Percentiles rank a stretch among this genome's conserved stretches.
These are phyloP conservation scores for Starmerella riodocensis DNA, from an alignment of 805 yeast species.

Conservation along the genomic window DNA sequence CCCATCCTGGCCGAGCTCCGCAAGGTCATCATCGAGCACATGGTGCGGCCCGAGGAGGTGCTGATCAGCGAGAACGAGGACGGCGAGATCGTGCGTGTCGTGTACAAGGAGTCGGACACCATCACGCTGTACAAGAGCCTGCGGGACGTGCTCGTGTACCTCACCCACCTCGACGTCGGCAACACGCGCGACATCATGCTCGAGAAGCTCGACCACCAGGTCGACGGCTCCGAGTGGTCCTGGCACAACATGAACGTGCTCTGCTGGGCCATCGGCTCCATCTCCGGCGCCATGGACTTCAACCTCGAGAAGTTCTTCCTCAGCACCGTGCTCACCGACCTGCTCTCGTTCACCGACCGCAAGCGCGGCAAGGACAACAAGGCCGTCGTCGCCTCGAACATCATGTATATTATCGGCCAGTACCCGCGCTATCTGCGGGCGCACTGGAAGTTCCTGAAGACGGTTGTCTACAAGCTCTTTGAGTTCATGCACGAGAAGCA, in stretches of 20 bases:
- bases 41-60: slow-evolving; percentile 98
- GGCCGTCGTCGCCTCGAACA: slow-evolving; percentile 98
- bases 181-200: slow-evolving; percentile 92
- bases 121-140: slow-evolving; percentile 87
- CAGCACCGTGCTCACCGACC: slow-evolving; percentile 84
- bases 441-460: slow-evolving; percentile 93
- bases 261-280: slow-evolving; percentile 99
- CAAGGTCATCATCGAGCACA: slow-evolving; percentile 85
- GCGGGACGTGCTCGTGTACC: slow-evolving; percentile 88
- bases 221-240: slow-evolving; percentile 96
- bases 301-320: slow-evolving; percentile 91
- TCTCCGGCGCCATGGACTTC: slow-evolving; percentile 97
- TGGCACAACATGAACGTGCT: slow-evolving; percentile 95
- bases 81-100: slow-evolving; percentile 96
- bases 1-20: slow-evolving; percentile 69
- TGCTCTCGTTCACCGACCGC: slow-evolving; percentile 83
- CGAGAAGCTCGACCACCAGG: slow-evolving; percentile 77
- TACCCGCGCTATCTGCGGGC: slow-evolving; percentile 95
- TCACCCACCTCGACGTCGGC: slow-evolving; percentile 87
- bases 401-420: slow-evolving; percentile 98
- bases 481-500: slow-evolving; percentile 99
- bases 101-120: slow-evolving; percentile 93
- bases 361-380: slow-evolving; percentile 95
- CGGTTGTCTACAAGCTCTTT: slow-evolving; percentile 87
- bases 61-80: slow-evolving; percentile 94